Base-by-base conservation (phyloP, 2,329 filamentous ascomycete genomes). In the Aspergillus phoenicis region DNA sequence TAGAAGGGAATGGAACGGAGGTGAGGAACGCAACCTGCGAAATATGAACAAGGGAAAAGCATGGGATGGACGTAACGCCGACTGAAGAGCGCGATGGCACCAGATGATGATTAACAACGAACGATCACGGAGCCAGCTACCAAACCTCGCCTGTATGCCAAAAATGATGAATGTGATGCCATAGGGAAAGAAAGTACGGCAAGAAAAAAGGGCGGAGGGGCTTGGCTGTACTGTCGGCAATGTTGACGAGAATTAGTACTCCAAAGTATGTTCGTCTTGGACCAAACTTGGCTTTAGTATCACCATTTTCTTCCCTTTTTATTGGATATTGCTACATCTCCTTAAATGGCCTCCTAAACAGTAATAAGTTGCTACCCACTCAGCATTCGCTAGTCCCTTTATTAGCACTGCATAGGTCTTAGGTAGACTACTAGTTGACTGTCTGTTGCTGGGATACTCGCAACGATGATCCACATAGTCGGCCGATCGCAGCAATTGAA, bases 1-100 rank as follows among this genome's bases (percentile, higher is more conserved):
- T 71, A 68, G 69, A 60, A 59, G 57, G 62, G 66, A 66, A 20
- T 22, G 43, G 61, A 65, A 36, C 33, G 64, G 66, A 65, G 63
- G 56, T 58, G 61, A 64, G 54, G 65, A 68, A 68, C 64, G 62
- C 64, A 55, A 60, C 45, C 47, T 13, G 22, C 15, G 45, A 28
- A 11, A 15, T 49, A 49, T 28, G 45, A 8, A 17, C 33, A 36
- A 30, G 24, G 45, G 48, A 36, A 47, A 45, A 48, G 20, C 11
- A 59, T 41, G 52, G 45, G 15, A 47, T 47, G 15, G 20, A 45
- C 30, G 15, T 26, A 26, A 28, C 11, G 24, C 8, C 26, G 8
- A 15, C 30, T 17, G 6, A 13, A 28, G 13, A 48, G 45, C 22
- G 45, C 24, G 20, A 24, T n/a, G 24, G 24, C 45, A 26, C 45